Base-by-base conservation (phyloP, 441 rosid genomes). In the Daphne laureola region DNA sequence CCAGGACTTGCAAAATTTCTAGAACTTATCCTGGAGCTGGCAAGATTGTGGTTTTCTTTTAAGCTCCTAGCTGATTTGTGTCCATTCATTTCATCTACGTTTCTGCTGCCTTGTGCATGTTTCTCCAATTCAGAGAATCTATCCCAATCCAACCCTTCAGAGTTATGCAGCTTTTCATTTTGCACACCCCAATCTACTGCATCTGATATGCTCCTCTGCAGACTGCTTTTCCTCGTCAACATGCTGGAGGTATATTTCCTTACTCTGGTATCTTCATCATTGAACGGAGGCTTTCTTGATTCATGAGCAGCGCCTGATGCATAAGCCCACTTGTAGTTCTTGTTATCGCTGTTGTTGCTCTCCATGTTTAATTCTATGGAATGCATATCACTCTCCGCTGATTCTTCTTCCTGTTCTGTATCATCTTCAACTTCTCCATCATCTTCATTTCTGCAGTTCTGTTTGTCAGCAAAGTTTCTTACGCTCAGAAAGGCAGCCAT, bases 381-480 rank as follows among this genome's bases (percentile, higher is more conserved):
- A 62, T 89, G 92, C 55, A 87, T 84, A 65, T 89, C 97, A 55
- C 97, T 85, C 64, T 92, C 96, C 0, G 71, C 86, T 0, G 94
- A 84, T 26, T 76, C 95, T 53, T 79, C 79, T 15, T 73, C 84
- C 35, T 67, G 52, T 62, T 74, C 82, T 2, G 69, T 61, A 13
- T 53, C 85, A 31, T 86, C 79, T 49, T 81, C 96, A 14, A 83
- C 81, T 72, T 81, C 96, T 55, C 90, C 98, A 42, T 77, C 71
- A 9, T 67, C 83, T 14, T 67, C 78, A 49, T 61, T 67, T 27
- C 57, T 83, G 55, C 78, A 82, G 1, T 61, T 59, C 60, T 60
- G 73, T 58, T 66, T 74, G 23, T 83, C 64, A 41, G 70, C 66
- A 12, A 67, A 68, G 53, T 66, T 81, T 27, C 63, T 46, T 77